Percentiles rank a stretch among this genome's conserved stretches.
These are phyloP conservation scores for Saccharomyces hybrid DNA, from an alignment of 1,139 yeast genomes.

Conservation along the genomic window DNA sequence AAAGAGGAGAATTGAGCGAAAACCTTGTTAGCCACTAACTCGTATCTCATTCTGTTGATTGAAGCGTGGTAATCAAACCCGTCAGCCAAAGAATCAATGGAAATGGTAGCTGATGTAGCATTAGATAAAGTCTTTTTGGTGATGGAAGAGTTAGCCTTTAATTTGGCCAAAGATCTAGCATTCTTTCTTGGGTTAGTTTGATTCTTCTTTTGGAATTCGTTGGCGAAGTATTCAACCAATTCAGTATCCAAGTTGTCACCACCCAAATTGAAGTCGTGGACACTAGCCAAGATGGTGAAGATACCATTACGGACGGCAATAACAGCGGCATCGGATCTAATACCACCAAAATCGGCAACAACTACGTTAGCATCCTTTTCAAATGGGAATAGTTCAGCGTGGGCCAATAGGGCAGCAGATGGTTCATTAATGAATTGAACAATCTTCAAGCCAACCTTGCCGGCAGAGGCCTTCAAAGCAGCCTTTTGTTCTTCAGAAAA, in stretches of 20 bases:
- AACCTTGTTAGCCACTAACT: conserved; percentile 74
- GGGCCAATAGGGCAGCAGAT: conserved; percentile 80
- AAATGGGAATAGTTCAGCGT: conserved; percentile 46
- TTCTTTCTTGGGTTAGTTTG: conserved; percentile 73
- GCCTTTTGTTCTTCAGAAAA: conserved; percentile 67
- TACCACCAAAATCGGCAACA: conserved; percentile 95
- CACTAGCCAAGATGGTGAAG: conserved; percentile 79
- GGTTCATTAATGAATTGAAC: conserved; percentile 91
- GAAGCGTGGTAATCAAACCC: conserved; percentile 91
- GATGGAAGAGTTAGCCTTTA: conserved; percentile 72
- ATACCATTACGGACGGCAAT: conserved; percentile 81
- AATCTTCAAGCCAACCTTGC: conserved; percentile 68
- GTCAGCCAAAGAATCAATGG: conserved; percentile 89
- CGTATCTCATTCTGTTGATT: conserved; percentile 90
- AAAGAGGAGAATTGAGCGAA: conserved; percentile 69
- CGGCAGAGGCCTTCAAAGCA: conserved; percentile 55
- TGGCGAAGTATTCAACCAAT: conserved; percentile 75
- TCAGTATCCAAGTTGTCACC: conserved; percentile 81
- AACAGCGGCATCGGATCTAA: conserved; percentile 93
- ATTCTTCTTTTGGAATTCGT: conserved; percentile 87
- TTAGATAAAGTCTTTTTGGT: conserved; percentile 91
- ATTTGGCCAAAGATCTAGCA: conserved; percentile 82
- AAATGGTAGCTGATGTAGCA: conserved; percentile 81
- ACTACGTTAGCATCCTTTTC: conserved; percentile 72
- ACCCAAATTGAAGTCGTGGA: conserved; percentile 76